Conservation (phyloP, 1,284 basidiomycete species). For the Microbotryum lychnidis-dioicae region DNA sequence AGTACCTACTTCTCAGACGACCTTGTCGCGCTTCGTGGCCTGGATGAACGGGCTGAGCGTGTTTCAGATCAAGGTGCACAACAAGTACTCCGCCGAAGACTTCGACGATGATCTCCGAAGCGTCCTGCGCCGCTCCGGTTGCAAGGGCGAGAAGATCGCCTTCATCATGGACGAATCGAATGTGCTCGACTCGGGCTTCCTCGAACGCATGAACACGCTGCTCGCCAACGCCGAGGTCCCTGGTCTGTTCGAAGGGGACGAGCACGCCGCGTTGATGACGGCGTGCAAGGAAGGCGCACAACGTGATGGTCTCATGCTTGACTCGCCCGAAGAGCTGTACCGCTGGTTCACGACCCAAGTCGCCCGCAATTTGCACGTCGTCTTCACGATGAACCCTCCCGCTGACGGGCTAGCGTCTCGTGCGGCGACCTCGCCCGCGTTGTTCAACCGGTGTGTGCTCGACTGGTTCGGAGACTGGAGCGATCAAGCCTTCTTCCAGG, state of each 20-base stretch:
- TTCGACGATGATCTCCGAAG: slow-evolving; percentile 96
- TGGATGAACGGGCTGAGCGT: slow-evolving; percentile 99
- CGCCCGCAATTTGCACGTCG: slow-evolving; percentile 90
- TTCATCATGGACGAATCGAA: slow-evolving; percentile 99
- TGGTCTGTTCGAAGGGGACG: slow-evolving; percentile 96
- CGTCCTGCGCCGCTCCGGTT: slow-evolving; percentile 86
- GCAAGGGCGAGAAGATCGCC: slow-evolving; percentile 97
- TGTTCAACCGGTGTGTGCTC: slow-evolving; percentile 96
- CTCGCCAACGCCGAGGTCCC: slow-evolving; percentile 99
- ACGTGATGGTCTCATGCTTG: slow-evolving; percentile 92
- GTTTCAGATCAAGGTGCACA: slow-evolving; percentile 98
- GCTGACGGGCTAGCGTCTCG: slow-evolving; percentile 61
- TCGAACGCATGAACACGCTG: slow-evolving; percentile 98
- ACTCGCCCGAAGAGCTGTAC: slow-evolving; percentile 94
- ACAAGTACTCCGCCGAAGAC: slow-evolving; percentile 95
- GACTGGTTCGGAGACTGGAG: slow-evolving; percentile 99
- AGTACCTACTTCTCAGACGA: slow-evolving; percentile 56
- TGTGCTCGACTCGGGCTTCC: slow-evolving; percentile 93
- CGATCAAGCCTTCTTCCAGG: slow-evolving; percentile 92
- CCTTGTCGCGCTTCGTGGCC: slow-evolving; percentile 93
- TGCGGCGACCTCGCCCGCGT: slow-evolving; percentile 91
- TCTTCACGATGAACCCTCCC: slow-evolving; percentile 99
- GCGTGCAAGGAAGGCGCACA: slow-evolving; percentile 98
- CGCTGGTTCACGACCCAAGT: slow-evolving; percentile 97
- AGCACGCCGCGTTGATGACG: slow-evolving; percentile 92